A percentile compares a stretch with the other conserved stretches of the same genome.
These are phyloP conservation scores for Themeda triandra DNA, from an alignment of 176 grass and related monocot species.

Conservation along the genomic window DNA sequence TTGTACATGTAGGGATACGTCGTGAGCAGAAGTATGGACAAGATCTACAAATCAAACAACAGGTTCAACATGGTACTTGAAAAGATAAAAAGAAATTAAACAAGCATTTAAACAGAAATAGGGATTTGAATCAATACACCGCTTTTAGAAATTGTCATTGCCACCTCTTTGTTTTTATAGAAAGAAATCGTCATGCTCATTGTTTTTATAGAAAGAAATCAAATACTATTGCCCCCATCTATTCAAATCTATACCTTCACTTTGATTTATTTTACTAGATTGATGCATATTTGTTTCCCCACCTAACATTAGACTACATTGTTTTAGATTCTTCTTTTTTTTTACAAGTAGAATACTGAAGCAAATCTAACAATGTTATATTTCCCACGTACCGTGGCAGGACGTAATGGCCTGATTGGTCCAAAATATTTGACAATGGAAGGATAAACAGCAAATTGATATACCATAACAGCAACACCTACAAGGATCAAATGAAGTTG, in stretches of 20 bases:
- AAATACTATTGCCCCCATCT: no score
- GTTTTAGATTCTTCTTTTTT: neutral
- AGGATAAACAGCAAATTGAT: slow-evolving; percentile 48
- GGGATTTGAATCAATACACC: neutral
- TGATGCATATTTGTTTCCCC: neutral
- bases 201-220: neutral
- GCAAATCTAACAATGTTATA: neutral
- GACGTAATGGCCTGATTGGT: slow-evolving; percentile 42
- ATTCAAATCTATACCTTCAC: neutral
- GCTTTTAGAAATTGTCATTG: neutral
- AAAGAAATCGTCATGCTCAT: no score
- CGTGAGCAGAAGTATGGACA: slow-evolving; percentile 54
- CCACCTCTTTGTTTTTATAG: neutral
- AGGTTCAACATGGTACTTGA: neutral
- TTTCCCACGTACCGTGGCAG: slow-evolving; percentile 37
- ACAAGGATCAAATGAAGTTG: slow-evolving; percentile 8
- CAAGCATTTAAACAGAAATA: neutral
- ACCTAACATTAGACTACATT: no score
- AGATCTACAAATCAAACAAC: slow-evolving; percentile 41
- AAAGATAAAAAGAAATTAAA: neutral
- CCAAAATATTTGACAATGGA: slow-evolving; percentile 40
- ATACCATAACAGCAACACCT: slow-evolving; percentile 56
- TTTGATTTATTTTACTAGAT: neutral
- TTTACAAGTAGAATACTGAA: neutral
- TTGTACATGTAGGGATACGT: slow-evolving; percentile 53